Evolutionary conservation across 257 asterid genomes (phyloP).

Genomic region (Solanum corneliomulleri): DNA sequence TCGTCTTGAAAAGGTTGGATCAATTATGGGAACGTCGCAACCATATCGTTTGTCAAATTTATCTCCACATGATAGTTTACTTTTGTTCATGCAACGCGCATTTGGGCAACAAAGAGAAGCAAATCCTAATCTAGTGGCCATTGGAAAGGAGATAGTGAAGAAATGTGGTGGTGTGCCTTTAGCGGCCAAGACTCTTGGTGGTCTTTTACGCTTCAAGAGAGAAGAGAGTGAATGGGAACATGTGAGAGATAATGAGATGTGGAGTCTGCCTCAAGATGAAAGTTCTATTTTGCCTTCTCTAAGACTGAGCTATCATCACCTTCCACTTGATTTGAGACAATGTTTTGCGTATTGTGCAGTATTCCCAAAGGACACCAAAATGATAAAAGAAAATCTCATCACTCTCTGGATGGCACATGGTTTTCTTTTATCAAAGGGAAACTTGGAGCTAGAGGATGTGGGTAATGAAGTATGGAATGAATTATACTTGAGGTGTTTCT

Average conservation of each 20-base stretch:
- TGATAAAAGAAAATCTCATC: slow-evolving; percentile 5
- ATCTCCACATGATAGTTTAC: slow-evolving; percentile 9
- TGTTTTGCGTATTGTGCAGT: slow-evolving; percentile 25
- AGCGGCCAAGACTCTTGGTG: slow-evolving; percentile 22
- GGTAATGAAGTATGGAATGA: slow-evolving; percentile 18
- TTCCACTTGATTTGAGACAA: slow-evolving; percentile 11
- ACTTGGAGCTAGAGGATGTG: slow-evolving; percentile 5
- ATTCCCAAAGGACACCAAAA: slow-evolving; percentile 7
- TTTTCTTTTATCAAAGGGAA: slow-evolving; percentile 6
- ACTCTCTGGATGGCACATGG: slow-evolving; percentile 18
- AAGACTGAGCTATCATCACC: slow-evolving; percentile 23
- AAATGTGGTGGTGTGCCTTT: slow-evolving; percentile 19
- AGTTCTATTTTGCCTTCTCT: slow-evolving; percentile 8
- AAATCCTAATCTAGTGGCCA: neutral
- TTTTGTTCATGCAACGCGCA: slow-evolving; percentile 9
- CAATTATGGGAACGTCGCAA: slow-evolving; percentile 9
- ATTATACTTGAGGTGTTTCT: slow-evolving; percentile 6
- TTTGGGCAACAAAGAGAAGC: slow-evolving; percentile 1
- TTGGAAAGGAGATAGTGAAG: slow-evolving; percentile 16
- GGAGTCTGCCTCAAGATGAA: slow-evolving; percentile 13
- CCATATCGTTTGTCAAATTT: neutral
- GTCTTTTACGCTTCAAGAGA: slow-evolving; percentile 9
- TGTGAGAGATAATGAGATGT: slow-evolving; percentile 14
- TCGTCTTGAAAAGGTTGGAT: slow-evolving; percentile 11
- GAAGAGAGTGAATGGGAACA: slow-evolving; percentile 10